Conservation (phyloP, 2,329 filamentous ascomycete species). For the Claviceps cyperi region DNA sequence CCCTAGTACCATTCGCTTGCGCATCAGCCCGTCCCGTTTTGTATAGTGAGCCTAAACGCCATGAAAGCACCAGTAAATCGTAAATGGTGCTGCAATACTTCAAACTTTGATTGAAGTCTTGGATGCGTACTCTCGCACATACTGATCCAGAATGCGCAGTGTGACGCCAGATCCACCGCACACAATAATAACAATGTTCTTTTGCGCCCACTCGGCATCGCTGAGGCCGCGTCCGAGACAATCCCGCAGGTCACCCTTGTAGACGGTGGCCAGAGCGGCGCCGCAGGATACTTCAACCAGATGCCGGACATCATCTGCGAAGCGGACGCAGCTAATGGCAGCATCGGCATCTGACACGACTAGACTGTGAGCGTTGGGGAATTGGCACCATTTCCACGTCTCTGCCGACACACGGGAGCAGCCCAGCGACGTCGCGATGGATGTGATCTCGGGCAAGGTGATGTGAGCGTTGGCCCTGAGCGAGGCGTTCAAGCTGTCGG, state of each 20-base stretch:
- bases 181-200: conserved; percentile 69
- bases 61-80: not conserved
- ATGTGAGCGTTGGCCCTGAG: conserved; percentile 42
- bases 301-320: conserved; percentile 69
- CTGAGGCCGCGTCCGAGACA: conserved; percentile 37
- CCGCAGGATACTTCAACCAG: conserved; percentile 79
- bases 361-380: conserved; percentile 23
- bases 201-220: conserved; percentile 45
- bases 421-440: conserved; percentile 60
- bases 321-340: conserved; percentile 57
- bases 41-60: not conserved
- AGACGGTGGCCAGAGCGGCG: conserved; percentile 57
- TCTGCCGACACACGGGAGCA: conserved; percentile 54
- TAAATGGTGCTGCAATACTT: not conserved
- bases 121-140: conserved; percentile 30
- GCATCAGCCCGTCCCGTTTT: not conserved
- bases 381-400: conserved; percentile 49
- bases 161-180: conserved; percentile 65
- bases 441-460: conserved; percentile 57
- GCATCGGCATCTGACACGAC: conserved; percentile 48
- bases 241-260: conserved; percentile 47
- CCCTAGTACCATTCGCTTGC: not conserved
- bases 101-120: conserved; percentile 19
- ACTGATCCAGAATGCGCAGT: conserved; percentile 44
- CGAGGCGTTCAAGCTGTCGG: conserved; percentile 52